These are phyloP conservation scores for Saraca asoca DNA, from an alignment of 331 rosid genomes.

Conservation along the genomic window DNA sequence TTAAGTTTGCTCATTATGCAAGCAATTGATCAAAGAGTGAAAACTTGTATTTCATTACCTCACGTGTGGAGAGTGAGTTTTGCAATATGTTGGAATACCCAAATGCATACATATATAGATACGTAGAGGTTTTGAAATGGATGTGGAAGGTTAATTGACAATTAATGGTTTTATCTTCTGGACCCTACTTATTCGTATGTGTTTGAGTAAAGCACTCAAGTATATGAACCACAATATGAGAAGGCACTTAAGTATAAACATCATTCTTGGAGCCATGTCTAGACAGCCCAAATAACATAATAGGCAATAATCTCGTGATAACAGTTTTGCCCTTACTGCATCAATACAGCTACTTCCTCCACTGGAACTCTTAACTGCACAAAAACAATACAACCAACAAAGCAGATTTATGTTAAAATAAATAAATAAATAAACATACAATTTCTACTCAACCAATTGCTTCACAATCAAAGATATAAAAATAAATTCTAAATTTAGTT, in stretches of 20 bases:
- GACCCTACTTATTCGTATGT: slow-evolving; percentile 29
- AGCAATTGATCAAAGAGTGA: not conserved
- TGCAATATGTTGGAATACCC: not conserved
- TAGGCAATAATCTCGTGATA: not conserved
- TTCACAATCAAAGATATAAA: too few relatives aligned
- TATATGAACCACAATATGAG: slow-evolving; percentile 17
- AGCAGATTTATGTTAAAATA: too few relatives aligned
- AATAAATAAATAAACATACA: too few relatives aligned
- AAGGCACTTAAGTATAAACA: slow-evolving; percentile 34
- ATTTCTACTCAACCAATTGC: too few relatives aligned
- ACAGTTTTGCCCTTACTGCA: slow-evolving; percentile 22
- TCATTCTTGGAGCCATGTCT: slow-evolving; percentile 38
- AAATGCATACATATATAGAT: not conserved
- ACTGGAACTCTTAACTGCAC: too few relatives aligned
- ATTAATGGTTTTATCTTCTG: slow-evolving; percentile 25
- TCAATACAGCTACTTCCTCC: not conserved
- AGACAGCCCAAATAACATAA: slow-evolving; percentile 3
- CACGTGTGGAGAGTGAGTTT: slow-evolving; percentile 18
- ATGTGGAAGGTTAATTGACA: slow-evolving; percentile 23
- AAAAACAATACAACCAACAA: too few relatives aligned
- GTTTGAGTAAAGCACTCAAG: slow-evolving; percentile 42
- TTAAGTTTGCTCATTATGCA: slow-evolving; percentile 25
- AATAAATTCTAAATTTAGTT: too few relatives aligned
- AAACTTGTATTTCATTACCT: not conserved
- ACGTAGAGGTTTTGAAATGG: not conserved